Percentiles rank a stretch among this genome's conserved stretches.
phyloP scores from a whole-genome alignment of 768 basidiomycete species.

The Tephrocybe sp. region DNA sequence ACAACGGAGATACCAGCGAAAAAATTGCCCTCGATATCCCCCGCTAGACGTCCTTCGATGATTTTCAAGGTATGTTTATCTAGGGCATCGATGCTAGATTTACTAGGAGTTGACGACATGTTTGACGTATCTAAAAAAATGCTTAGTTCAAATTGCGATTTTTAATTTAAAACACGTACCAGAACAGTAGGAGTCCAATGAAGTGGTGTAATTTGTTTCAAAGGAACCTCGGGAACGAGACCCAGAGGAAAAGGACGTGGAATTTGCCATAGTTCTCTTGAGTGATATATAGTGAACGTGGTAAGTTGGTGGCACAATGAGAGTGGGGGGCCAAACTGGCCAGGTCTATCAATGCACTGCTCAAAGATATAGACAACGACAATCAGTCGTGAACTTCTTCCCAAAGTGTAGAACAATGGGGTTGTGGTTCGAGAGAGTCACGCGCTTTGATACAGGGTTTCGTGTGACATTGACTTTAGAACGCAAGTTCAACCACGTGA shows the following conservation, averaged over 20 bases:
- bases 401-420: too few species aligned
- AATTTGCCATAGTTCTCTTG: slow-evolving; percentile 2
- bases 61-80: background rate
- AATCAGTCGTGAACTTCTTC: too few species aligned
- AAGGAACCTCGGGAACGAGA: background rate
- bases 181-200: background rate
- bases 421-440: too few species aligned
- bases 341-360: too few species aligned
- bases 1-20: background rate
- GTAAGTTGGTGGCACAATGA: background rate
- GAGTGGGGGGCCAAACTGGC: too few species aligned
- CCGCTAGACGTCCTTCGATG: background rate
- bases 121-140: background rate
- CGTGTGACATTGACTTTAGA: too few species aligned
- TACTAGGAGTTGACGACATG: background rate
- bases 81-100: background rate
- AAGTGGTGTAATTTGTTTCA: background rate
- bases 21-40: background rate
- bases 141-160: too few species aligned
- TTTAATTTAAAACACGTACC: background rate
- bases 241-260: background rate
- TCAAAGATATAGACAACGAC: too few species aligned
- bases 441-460: too few species aligned
- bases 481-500: too few species aligned
- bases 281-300: background rate